These are phyloP conservation scores for Tolypocladium capitatum DNA, from an alignment of 2,329 filamentous ascomycete species.

Conservation along the genomic window DNA sequence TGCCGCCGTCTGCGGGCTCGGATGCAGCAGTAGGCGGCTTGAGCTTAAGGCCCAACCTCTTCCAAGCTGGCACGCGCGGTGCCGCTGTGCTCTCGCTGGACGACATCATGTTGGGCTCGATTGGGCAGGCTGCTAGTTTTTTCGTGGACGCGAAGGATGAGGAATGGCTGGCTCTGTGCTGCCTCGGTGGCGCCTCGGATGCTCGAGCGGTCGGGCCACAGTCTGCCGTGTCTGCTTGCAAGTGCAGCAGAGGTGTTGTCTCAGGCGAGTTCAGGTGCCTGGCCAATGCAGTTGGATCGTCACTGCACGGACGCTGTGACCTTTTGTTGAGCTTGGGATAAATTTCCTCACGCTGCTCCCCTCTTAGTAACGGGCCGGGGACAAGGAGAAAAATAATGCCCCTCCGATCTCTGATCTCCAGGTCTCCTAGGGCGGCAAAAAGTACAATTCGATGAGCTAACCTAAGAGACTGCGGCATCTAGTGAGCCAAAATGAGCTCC, in stretches of 20 bases:
- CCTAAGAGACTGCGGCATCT: neutral
- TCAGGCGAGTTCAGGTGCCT: neutral
- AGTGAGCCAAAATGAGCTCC: neutral
- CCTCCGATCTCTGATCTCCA: neutral
- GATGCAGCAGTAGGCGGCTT: slow-evolving; percentile 26
- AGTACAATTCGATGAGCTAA: neutral
- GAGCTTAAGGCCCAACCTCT: slow-evolving; percentile 50
- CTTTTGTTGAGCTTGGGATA: neutral
- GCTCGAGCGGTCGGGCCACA: neutral
- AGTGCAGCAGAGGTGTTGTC: neutral
- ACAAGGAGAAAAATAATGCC: neutral
- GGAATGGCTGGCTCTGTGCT: neutral
- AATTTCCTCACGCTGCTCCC: neutral
- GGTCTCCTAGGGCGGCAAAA: neutral
- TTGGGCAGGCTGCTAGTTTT: slow-evolving; percentile 8
- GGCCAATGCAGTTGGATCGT: neutral
- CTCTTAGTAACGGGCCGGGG: neutral
- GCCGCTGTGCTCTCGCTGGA: slow-evolving; percentile 28
- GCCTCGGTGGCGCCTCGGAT: neutral
- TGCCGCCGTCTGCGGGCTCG: slow-evolving; percentile 15
- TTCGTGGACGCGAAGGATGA: slow-evolving; percentile 1
- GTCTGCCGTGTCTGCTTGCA: neutral
- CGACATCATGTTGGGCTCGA: slow-evolving; percentile 25
- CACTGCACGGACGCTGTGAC: neutral
- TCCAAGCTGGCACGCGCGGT: slow-evolving; percentile 43